phyloP scores from a whole-genome alignment of 169 alveolate species.

The Eimeria brunetti region DNA sequence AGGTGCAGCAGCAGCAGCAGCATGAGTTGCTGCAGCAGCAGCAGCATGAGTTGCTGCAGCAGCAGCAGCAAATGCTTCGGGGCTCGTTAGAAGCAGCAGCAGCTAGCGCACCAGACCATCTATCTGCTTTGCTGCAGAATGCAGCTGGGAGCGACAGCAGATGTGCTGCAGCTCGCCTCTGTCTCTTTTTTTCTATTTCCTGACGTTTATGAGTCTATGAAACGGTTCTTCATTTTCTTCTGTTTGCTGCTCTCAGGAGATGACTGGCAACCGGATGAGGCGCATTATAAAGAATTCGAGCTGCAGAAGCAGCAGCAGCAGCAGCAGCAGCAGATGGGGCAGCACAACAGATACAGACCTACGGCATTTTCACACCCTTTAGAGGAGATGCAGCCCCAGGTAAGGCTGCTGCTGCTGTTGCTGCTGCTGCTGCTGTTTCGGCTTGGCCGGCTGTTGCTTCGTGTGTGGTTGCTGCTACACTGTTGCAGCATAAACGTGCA shows the following conservation, averaged over 20 bases:
- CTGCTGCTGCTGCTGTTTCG: background rate
- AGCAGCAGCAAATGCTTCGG: too few relatives aligned
- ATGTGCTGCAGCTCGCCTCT: background rate
- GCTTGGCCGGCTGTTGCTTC: background rate
- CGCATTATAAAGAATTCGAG: constrained; percentile 20
- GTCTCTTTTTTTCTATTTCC: background rate
- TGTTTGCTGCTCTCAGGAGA: constrained; percentile 51
- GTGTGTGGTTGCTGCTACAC: background rate
- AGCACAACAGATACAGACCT: background rate
- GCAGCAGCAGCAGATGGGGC: constrained; percentile 34
- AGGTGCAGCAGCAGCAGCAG: background rate
- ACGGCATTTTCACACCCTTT: background rate
- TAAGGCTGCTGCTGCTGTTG: background rate
- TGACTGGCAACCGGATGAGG: constrained; percentile 59
- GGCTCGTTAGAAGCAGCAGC: too few relatives aligned
- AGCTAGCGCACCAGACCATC: too few relatives aligned
- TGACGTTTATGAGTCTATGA: too few relatives aligned
- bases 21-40: background rate
- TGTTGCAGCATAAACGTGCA: background rate
- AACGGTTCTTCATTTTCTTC: background rate
- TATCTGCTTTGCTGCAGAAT: too few relatives aligned
- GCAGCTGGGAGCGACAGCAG: too few relatives aligned
- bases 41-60: background rate
- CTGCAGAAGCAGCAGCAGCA: constrained; percentile 36
- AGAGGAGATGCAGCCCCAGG: background rate